A percentile compares a stretch with the other conserved stretches of the same genome.
phyloP scores from a whole-genome alignment of 2,329 filamentous ascomycete genomes.

The Albophoma yamanashiensis region DNA sequence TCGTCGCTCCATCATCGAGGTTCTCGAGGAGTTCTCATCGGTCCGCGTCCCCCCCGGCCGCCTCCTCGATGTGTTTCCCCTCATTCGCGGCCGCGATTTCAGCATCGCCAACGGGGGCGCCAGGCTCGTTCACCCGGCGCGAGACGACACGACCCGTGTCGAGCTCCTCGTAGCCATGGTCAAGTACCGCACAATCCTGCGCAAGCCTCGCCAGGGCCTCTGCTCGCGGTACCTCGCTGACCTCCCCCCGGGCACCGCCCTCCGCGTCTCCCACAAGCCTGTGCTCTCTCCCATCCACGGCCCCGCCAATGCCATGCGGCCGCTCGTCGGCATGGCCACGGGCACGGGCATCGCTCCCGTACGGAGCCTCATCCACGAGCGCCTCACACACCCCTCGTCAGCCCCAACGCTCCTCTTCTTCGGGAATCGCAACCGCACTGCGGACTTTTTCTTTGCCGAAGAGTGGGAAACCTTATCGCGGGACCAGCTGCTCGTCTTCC shows the following conservation, averaged over 20 bases:
- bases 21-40: constrained; percentile 79
- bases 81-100: constrained; percentile 82
- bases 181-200: constrained; percentile 81
- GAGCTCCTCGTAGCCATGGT: constrained; percentile 80
- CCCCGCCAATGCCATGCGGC: constrained; percentile 27
- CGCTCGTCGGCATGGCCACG: constrained; percentile 69
- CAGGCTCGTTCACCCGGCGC: constrained; percentile 18
- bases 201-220: constrained; percentile 73
- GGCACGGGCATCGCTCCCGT: constrained; percentile 84
- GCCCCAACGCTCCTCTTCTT: constrained; percentile 60
- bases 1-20: constrained; percentile 81
- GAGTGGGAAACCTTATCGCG: constrained; percentile 50
- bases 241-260: constrained; percentile 43
- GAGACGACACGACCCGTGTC: constrained; percentile 33
- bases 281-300: constrained; percentile 30
- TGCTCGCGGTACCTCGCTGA: constrained; percentile 77
- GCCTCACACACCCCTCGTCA: constrained; percentile 23
- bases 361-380: constrained; percentile 69
- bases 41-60: constrained; percentile 72
- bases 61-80: constrained; percentile 62
- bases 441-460: constrained; percentile 72
- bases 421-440: constrained; percentile 62
- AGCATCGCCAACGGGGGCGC: constrained; percentile 72
- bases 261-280: constrained; percentile 50
- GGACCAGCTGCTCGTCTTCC: constrained; percentile 19